Base-by-base conservation (phyloP, 1,139 yeast genomes). In the Pichia sp. region DNA sequence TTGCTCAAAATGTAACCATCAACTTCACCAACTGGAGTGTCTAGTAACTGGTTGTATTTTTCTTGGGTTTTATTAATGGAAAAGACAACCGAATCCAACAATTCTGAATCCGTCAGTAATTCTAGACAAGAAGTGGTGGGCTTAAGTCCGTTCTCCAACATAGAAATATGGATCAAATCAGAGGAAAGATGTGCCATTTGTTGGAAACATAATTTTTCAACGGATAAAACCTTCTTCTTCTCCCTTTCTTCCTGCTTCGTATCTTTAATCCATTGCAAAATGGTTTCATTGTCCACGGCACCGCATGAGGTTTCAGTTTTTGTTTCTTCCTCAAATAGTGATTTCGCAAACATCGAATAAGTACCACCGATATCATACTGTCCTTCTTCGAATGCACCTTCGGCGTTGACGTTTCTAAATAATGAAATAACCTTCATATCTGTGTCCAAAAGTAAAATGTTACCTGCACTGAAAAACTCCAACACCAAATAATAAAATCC, bases 391-490 rank as follows among this genome's bases (percentile, higher is more conserved):
- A 85, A 95, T 26, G 43, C 43, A 16, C 49, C 50, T 8, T 44
- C 29, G 16, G 45, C 36, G 39, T 77, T 76, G 3, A 87, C 96
- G 35, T 82, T 69, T 63, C 97, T 76, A 61, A 84, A 90, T 34
- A 90, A 77, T 0, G 94, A 72, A 56, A 88, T 56, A 42, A 88
- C 88, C 57, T 75, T 80, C 52, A 70, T 65, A 32, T 81, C 73
- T 35, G 78, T 74, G 59, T 90, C 95, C 52, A 90, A 69, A 28
- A 92, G 68, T 32, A 92, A 68, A 48, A 92, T 77, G 58, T 92
- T 92, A 35, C 98, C 98, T 2, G 96, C 96, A 59, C 96, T 86
- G 67, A 88, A 90, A 56, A 92, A 90, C 60, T 92, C 98, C 49
- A 92, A 65, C 0, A 86, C 95, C 53, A 90, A 68, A 57, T 85